Evolutionary conservation across 2,329 filamentous ascomycete species (phyloP).

Genomic region (Bipolaris cookei): DNA sequence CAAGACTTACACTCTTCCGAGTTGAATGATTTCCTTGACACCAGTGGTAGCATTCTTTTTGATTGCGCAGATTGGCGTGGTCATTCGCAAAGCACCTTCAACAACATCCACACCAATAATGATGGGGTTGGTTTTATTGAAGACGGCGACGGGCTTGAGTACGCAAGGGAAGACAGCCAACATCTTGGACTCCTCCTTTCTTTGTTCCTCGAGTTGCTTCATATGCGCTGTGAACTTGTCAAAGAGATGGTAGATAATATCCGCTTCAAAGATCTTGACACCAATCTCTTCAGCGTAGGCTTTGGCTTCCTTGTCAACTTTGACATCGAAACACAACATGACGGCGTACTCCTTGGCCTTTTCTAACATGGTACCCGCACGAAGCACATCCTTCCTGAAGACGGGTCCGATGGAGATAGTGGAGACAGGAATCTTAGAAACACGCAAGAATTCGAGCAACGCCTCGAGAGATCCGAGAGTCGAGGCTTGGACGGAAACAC

Average conservation of each 20-base stretch:
- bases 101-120: slow-evolving; percentile 93
- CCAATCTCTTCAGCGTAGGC: slow-evolving; percentile 90
- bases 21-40: slow-evolving; percentile 78
- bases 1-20: slow-evolving; percentile 88
- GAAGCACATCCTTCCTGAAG: slow-evolving; percentile 97
- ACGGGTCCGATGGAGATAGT: slow-evolving; percentile 98
- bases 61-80: slow-evolving; percentile 88
- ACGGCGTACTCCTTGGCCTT: slow-evolving; percentile 95
- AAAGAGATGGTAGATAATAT: slow-evolving; percentile 99
- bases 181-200: slow-evolving; percentile 96
- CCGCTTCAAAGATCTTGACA: slow-evolving; percentile 97
- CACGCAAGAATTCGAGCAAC: slow-evolving; percentile 91
- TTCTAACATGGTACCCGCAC: slow-evolving; percentile 91
- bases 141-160: slow-evolving; percentile 85
- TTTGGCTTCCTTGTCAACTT: slow-evolving; percentile 95
- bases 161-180: slow-evolving; percentile 97
- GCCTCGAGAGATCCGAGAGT: slow-evolving; percentile 97
- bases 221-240: slow-evolving; percentile 97
- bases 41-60: slow-evolving; percentile 80
- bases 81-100: slow-evolving; percentile 84
- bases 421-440: slow-evolving; percentile 94
- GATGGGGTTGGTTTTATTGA: slow-evolving; percentile 98
- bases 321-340: slow-evolving; percentile 99
- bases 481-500: slow-evolving; percentile 96
- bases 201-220: slow-evolving; percentile 82